phyloP scores from a whole-genome alignment of 2,329 filamentous ascomycete genomes.

The Colletotrichum destructivum region DNA sequence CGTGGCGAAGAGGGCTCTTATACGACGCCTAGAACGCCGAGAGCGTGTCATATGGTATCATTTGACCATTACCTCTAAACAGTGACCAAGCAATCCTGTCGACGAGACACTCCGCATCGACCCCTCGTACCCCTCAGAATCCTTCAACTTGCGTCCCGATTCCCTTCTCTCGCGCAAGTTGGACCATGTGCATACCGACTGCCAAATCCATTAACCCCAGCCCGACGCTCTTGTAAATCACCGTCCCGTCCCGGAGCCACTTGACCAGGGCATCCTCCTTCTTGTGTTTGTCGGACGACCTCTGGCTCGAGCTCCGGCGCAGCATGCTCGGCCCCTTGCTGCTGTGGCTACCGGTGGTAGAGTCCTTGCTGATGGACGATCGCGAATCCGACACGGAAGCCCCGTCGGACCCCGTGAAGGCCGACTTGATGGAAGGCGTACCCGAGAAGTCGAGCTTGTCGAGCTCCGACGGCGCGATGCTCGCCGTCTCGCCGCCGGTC shows the following conservation, averaged over 20 bases:
- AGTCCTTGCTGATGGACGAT: constrained; percentile 44
- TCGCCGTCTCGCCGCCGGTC: constrained; percentile 47
- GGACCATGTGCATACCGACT: constrained; percentile 71
- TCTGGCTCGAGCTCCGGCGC: constrained; percentile 40
- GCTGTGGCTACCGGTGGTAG: constrained; percentile 26
- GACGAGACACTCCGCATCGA: no score
- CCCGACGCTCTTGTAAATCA: constrained; percentile 79
- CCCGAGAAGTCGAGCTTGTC: constrained; percentile 53
- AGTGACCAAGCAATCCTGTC: not conserved
- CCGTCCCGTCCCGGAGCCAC: constrained; percentile 74
- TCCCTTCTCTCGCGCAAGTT: constrained; percentile 68
- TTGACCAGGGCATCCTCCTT: constrained; percentile 65
- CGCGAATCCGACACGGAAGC: constrained; percentile 18
- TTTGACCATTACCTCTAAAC: not conserved
- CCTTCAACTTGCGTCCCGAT: constrained; percentile 68
- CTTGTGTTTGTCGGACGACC: constrained; percentile 54
- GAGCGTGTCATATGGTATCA: not conserved
- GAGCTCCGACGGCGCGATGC: constrained; percentile 53
- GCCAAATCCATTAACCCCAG: constrained; percentile 77
- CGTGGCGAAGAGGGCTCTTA: not conserved
- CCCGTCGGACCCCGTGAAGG: constrained; percentile 27
- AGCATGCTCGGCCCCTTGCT: constrained; percentile 24
- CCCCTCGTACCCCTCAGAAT: constrained; percentile 57
- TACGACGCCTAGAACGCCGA: not conserved
- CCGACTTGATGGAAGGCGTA: constrained; percentile 39